Base-by-base conservation (phyloP, 2,329 filamentous ascomycete genomes). In the Calonectria crousiana region DNA sequence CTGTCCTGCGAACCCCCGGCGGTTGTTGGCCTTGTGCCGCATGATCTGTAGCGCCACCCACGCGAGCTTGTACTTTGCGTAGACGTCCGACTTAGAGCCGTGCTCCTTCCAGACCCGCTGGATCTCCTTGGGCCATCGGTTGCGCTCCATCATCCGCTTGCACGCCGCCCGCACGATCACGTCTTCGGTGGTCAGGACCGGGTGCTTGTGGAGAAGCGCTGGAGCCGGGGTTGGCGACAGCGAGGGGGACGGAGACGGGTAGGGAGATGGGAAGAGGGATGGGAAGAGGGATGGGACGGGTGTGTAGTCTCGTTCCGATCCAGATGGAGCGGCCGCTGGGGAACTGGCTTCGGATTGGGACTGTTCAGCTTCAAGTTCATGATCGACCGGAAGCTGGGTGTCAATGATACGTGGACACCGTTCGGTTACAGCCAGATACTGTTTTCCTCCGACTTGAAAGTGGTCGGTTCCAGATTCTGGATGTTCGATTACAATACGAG, bases 41-140 rank as follows among this genome's bases (percentile, higher is more conserved):
- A 62, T 36, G 1, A 62, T 62, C 34, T 62, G 56, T 14, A 62
- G 32, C n/a, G 56, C 56, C 34, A 62, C 56, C 56, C 56, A 62
- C 6, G 56, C 56, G n/a, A 62, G 23, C 56, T 62, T 62, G 23
- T 62, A 26, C 23, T 62, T 62, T 14, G 34, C 56, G 36, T 62
- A 62, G 3, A 62, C 26, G 8, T 62, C 56, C 34, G 56, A 62
- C 56, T 30, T 41, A 36, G 32, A 62, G 13, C 56, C 56, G 34
- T 62, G 56, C 23, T 62, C 56, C 9, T 38, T 62, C 56, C 56
- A 62, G 11, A 62, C 56, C 56, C 56, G 34, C 34, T 62, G 56
- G 18, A 62, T 62, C 23, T 62, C 56, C 14, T 26, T 62, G 13
- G 56, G 56, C 56, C 56, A 62, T 3, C 56, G 56, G 56, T 62